These are phyloP conservation scores for Medicago truncatula DNA, from an alignment of 306 rosid species.

Conservation along the genomic window DNA sequence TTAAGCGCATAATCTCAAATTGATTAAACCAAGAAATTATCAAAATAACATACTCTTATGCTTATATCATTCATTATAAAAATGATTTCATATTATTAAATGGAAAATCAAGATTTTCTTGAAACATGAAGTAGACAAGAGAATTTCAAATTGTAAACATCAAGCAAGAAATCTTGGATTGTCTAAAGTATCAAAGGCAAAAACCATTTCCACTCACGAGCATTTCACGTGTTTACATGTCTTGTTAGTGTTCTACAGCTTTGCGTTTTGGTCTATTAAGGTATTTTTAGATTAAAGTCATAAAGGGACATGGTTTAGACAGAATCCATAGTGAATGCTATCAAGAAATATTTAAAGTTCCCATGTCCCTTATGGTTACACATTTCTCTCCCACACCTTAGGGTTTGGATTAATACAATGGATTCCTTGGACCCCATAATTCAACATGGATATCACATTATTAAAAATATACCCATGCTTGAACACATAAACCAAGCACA, in stretches of 20 bases:
- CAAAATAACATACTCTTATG: conserved; percentile 6
- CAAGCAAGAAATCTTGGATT: conserved; percentile 52
- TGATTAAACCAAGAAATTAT: conserved; percentile 52
- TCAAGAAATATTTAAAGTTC: conserved; percentile 42
- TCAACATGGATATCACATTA: conserved; percentile 29
- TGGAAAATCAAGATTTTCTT: conserved; percentile 4
- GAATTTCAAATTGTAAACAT: conserved; percentile 45
- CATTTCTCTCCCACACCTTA: conserved; percentile 38
- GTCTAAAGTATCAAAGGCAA: conserved; percentile 57
- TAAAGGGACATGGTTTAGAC: conserved; percentile 53
- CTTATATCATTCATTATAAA: not conserved
- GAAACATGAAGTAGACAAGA: conserved; percentile 54
- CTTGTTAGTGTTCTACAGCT: conserved; percentile 52
- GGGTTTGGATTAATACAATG: conserved; percentile 28
- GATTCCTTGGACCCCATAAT: conserved; percentile 39
- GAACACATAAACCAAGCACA: conserved; percentile 2
- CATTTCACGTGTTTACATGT: conserved; percentile 60
- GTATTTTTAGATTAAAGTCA: conserved; percentile 30
- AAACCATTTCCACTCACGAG: conserved; percentile 53
- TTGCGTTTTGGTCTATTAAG: conserved; percentile 43
- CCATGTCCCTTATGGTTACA: conserved; percentile 42
- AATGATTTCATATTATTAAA: not conserved
- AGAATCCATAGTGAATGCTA: conserved; percentile 15
- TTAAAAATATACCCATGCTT: conserved; percentile 41
- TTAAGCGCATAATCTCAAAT: conserved; percentile 49